Conservation (phyloP, 2,329 filamentous ascomycete species). For the Trichoderma koningiopsis region DNA sequence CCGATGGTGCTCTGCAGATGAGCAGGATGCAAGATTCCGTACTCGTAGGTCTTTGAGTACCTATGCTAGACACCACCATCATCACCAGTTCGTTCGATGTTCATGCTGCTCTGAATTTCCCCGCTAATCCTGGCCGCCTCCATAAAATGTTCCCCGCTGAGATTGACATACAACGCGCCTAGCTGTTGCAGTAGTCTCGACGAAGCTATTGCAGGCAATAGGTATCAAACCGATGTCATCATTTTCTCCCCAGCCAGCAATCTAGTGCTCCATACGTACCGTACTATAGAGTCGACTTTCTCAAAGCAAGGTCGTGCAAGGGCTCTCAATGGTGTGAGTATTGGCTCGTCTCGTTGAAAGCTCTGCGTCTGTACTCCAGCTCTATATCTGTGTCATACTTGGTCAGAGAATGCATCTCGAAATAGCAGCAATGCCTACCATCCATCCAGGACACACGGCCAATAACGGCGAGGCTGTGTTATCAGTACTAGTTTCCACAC, state of each 20-base stretch:
- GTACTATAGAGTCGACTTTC: neutral
- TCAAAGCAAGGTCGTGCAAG: neutral
- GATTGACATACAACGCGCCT: neutral
- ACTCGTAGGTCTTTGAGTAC: too few species aligned
- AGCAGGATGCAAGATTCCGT: slow-evolving; percentile 9
- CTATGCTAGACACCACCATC: neutral
- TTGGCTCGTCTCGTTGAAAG: neutral
- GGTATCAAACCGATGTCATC: too few species aligned
- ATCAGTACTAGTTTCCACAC: neutral
- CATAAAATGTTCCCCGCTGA: neutral
- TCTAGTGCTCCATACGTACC: neutral
- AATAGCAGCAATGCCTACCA: neutral
- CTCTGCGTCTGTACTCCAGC: neutral
- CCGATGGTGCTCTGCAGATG: neutral
- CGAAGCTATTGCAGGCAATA: neutral
- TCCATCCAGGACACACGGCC: neutral
- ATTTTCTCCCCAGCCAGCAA: neutral
- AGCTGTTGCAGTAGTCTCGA: neutral
- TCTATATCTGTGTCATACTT: neutral
- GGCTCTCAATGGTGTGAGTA: neutral
- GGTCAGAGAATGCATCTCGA: neutral
- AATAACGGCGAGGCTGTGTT: neutral
- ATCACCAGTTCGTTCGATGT: neutral
- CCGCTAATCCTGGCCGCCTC: neutral
- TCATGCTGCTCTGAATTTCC: neutral